These are phyloP conservation scores for Wallemia mellicola DNA, from an alignment of 1,284 basidiomycete species.

Conservation along the genomic window DNA sequence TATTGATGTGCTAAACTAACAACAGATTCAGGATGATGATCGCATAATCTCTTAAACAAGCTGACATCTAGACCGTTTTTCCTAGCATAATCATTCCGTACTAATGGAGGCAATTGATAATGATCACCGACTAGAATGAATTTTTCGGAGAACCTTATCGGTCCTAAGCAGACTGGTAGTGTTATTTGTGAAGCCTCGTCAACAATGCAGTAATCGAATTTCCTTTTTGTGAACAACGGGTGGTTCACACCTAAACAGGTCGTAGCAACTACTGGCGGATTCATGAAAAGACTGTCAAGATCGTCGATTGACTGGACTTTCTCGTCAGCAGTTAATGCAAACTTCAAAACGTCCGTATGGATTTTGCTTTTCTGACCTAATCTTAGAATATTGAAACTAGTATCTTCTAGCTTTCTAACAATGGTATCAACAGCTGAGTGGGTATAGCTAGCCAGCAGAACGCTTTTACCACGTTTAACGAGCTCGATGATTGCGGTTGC, in stretches of 20 bases:
- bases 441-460: slow-evolving; percentile 72
- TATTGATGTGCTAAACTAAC: slow-evolving; percentile 66
- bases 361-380: slow-evolving; percentile 76
- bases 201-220: slow-evolving; percentile 90
- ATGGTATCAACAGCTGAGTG: slow-evolving; percentile 96
- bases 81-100: slow-evolving; percentile 42
- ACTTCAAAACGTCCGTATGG: slow-evolving; percentile 40
- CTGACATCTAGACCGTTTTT: slow-evolving; percentile 64
- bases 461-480: slow-evolving; percentile 49
- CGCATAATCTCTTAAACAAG: slow-evolving; percentile 60
- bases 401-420: slow-evolving; percentile 38
- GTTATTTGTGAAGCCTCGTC: slow-evolving; percentile 98
- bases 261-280: slow-evolving; percentile 74
- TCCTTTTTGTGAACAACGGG: slow-evolving; percentile 48
- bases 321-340: slow-evolving; percentile 30
- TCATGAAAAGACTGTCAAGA: slow-evolving; percentile 46
- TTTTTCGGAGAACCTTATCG: slow-evolving; percentile 56
- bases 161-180: slow-evolving; percentile 75
- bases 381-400: slow-evolving; percentile 42
- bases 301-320: slow-evolving; percentile 33
- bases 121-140: slow-evolving; percentile 94
- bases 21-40: slow-evolving; percentile 54
- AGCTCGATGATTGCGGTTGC: slow-evolving; percentile 57
- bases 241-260: slow-evolving; percentile 81
- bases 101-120: slow-evolving; percentile 78